phyloP scores from a whole-genome alignment of 805 yeast genomes.

The Candida stauntonica region DNA sequence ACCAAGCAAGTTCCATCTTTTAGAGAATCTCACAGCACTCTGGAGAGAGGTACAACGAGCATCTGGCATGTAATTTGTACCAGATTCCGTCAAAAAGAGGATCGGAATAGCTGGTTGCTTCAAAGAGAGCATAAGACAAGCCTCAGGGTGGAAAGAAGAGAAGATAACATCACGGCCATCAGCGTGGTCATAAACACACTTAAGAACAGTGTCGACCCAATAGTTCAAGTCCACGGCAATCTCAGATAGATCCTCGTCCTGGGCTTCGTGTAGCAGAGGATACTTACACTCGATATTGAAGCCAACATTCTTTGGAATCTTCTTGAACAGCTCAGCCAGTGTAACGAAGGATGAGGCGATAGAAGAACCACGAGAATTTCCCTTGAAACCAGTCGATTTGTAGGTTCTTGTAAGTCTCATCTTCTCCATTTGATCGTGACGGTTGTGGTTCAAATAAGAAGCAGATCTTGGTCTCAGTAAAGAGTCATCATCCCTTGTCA shows the following conservation, averaged over 20 bases:
- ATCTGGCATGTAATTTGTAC: conserved; percentile 84
- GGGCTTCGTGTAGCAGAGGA: conserved; percentile 93
- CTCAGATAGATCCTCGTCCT: conserved; percentile 82
- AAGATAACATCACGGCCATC: conserved; percentile 82
- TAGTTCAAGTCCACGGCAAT: conserved; percentile 76
- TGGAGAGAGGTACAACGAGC: conserved; percentile 83
- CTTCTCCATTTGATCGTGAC: conserved; percentile 39
- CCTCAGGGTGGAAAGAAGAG: conserved; percentile 93
- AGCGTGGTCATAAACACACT: conserved; percentile 72
- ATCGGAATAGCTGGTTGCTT: conserved; percentile 95
- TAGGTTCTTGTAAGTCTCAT: conserved; percentile 87
- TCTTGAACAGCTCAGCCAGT: conserved; percentile 73
- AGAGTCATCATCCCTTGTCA: conserved; percentile 28
- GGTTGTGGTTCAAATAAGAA: conserved; percentile 14
- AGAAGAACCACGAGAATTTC: conserved; percentile 84
- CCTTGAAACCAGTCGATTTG: conserved; percentile 83
- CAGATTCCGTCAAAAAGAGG: conserved; percentile 83
- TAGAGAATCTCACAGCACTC: conserved; percentile 86
- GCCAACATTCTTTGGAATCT: conserved; percentile 79
- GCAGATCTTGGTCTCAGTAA: conserved; percentile 27
- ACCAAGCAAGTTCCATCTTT: conserved; percentile 87
- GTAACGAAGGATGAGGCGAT: conserved; percentile 93
- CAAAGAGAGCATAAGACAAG: conserved; percentile 76
- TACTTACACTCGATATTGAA: conserved; percentile 93
- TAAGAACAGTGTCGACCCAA: conserved; percentile 84